Base-by-base conservation (phyloP, 257 asterid genomes). In the Leptodermis oblonga region DNA sequence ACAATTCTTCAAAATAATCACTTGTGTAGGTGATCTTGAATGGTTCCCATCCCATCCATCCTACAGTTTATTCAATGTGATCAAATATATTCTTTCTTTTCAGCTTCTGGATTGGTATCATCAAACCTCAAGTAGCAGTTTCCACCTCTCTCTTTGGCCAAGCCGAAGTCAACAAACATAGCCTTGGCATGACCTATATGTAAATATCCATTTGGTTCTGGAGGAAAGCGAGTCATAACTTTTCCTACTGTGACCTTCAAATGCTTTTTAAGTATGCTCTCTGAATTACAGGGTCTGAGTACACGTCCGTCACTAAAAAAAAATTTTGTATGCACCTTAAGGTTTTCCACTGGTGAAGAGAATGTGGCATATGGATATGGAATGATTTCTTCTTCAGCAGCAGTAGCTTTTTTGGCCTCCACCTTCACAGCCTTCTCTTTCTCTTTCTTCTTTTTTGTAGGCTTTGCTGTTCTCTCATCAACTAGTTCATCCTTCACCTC, bases 181-280 rank as follows among this genome's bases (percentile, higher is more conserved):
- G 99, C 97, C 97, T 93, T 93, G 52, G 99, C 96, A 65, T 93
- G 99, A 61, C 99, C 99, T 43, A 93, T 93, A 76, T 93, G 99
- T 51, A 93, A 78, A 81, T 82, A 87, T 65, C 99, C 99, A 79
- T 93, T 93, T 45, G 99, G 99, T 80, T 93, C 99, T 37, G 99
- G 99, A 30, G 99, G 99, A 76, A 93, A 93, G 15, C 99, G 96
- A 7, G 99, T 93, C 77, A 42, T 75, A 73, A 93, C 85, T 80
- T 85, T 93, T 67, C 96, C 89, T 46, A 85, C 86, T 14, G 97
- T 90, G 66, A 75, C 73, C 80, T 82, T 84, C 84, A 91, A 76
- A 83, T 93, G 99, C 45, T 78, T 87, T 34, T 90, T 92, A 59
- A 90, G 97, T 67, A 86, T 66, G 70, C 83, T 92, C 80, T 85